A percentile compares a stretch with the other conserved stretches of the same genome.
phyloP scores from a whole-genome alignment of 2,329 filamentous ascomycete species.

The Trichoderma arundinaceum region DNA sequence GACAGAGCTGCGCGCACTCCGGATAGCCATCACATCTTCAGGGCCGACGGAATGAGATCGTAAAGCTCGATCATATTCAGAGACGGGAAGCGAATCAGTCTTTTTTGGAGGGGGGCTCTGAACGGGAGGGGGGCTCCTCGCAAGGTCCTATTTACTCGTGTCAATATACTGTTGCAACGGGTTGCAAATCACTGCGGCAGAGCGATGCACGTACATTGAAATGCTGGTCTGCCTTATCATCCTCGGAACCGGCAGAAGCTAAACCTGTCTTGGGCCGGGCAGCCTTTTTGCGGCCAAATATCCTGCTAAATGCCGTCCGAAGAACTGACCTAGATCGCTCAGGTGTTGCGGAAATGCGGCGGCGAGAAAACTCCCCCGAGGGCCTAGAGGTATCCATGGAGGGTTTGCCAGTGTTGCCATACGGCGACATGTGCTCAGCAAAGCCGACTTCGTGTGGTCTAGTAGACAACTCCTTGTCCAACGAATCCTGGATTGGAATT shows the following conservation, averaged over 20 bases:
- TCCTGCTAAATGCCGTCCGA: slow-evolving; percentile 59
- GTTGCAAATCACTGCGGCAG: too few species aligned
- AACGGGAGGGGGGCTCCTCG: slow-evolving; percentile 50
- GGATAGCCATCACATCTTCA: slow-evolving; percentile 59
- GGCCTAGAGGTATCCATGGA: slow-evolving; percentile 21
- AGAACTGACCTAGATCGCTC: slow-evolving; percentile 56
- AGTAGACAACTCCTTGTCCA: slow-evolving; percentile 63
- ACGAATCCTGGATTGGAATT: slow-evolving; percentile 58
- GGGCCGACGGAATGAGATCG: slow-evolving; percentile 66
- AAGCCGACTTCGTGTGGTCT: slow-evolving; percentile 5
- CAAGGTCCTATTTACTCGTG: slow-evolving; percentile 36
- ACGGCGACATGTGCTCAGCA: neutral
- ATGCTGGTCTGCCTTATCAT: slow-evolving; percentile 43
- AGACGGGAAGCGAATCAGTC: slow-evolving; percentile 64
- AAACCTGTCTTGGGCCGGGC: slow-evolving; percentile 35
- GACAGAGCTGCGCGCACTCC: slow-evolving; percentile 60
- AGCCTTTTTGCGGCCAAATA: slow-evolving; percentile 66
- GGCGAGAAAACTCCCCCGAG: slow-evolving; percentile 7
- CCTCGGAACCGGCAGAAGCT: slow-evolving; percentile 20
- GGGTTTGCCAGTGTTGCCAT: neutral
- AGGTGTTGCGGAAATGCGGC: slow-evolving; percentile 23
- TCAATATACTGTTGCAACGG: slow-evolving; percentile 15
- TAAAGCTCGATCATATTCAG: slow-evolving; percentile 64
- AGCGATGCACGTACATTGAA: slow-evolving; percentile 53
- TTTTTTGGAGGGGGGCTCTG: slow-evolving; percentile 54